These are phyloP conservation scores for Blastobotrys serpentis DNA, from an alignment of 1,139 yeast genomes.

Conservation along the genomic window DNA sequence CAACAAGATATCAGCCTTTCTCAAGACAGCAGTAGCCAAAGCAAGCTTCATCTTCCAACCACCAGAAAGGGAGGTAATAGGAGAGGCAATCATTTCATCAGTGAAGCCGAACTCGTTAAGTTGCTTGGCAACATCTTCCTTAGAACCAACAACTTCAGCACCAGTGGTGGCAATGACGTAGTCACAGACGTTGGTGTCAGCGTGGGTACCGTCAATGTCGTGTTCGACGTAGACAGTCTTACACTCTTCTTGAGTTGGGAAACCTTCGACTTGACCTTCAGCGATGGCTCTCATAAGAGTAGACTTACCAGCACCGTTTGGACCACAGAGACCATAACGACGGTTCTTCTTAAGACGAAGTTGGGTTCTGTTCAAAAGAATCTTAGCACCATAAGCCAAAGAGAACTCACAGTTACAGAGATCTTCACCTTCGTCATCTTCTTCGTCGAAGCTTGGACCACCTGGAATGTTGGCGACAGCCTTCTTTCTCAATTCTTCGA, in stretches of 20 bases:
- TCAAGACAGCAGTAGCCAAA: slow-evolving; percentile 97
- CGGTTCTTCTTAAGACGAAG: slow-evolving; percentile 99
- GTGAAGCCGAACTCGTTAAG: slow-evolving; percentile 88
- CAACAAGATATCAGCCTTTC: slow-evolving; percentile 96
- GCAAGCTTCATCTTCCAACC: slow-evolving; percentile 99
- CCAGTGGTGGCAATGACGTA: slow-evolving; percentile 77
- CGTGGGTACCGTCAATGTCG: slow-evolving; percentile 97
- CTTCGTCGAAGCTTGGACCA: slow-evolving; percentile 94
- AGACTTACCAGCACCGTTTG: slow-evolving; percentile 99
- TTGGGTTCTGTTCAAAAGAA: slow-evolving; percentile 98
- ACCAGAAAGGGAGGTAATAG: slow-evolving; percentile 96
- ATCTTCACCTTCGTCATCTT: slow-evolving; percentile 99
- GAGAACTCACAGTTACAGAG: slow-evolving; percentile 99
- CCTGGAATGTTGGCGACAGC: slow-evolving; percentile 97
- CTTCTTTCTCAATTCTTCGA: slow-evolving; percentile 93
- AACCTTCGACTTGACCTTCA: slow-evolving; percentile 99
- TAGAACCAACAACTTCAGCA: slow-evolving; percentile 52
- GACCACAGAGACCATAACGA: slow-evolving; percentile 99
- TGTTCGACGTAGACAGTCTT: slow-evolving; percentile 99
- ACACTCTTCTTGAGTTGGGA: slow-evolving; percentile 98
- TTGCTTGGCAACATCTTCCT: slow-evolving; percentile 62
- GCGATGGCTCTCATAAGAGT: slow-evolving; percentile 99
- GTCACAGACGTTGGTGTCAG: slow-evolving; percentile 89
- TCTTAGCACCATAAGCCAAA: slow-evolving; percentile 99
- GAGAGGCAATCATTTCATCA: slow-evolving; percentile 87